Evolutionary conservation across 345 rosid genomes (phyloP), one percentile per base, ranked within the genome.

Genomic region (Gossypium australe): DNA sequence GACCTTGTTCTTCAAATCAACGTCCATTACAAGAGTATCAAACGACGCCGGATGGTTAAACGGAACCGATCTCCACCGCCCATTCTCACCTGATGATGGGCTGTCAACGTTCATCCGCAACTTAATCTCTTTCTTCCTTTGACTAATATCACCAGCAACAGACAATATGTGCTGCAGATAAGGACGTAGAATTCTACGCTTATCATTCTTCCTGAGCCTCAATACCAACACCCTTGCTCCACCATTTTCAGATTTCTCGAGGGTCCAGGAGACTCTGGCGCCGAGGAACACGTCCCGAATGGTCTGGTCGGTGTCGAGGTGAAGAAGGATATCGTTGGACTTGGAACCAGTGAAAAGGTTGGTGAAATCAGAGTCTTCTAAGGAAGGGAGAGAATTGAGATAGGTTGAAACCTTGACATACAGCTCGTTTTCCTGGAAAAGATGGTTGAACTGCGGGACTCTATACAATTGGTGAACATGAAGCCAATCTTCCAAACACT

Each of bases 141-240:
- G 80, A 9, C 84, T 86, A 11, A 86, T 77, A 62, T 85, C 89
- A 13, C 81, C 87, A 16, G 84, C 82, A 7, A 82, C 81, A 7
- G 82, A 75, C 56, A 84, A 79, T 18, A 90, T 85, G 71, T 89
- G 91, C 71, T 89, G 96, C 65, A 90, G 83, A 75, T 90, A 90
- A 16, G 96, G 88, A 14, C 89, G 88, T 67, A 90, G 81, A 72
- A 90, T 84, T 53, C 90, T 79, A 13, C 86, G 75, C 56, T 85
- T 85, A 73, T 88, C 95, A 7, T 82, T 77, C 77, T 82, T 88
- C 64, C 86, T 82, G 51, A 88, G 70, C 75, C 75, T 85, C 85
- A 88, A 56, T 8, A 87, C 86, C 24, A 88, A 80, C 25, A 74
- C 67, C 22, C 51, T 75, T 18, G 48, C 20, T 16, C 55, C 63